A percentile compares a stretch with the other conserved stretches of the same genome.
These are phyloP conservation scores for Hansenula lynferdii DNA, from an alignment of 1,139 yeast genomes.

Conservation along the genomic window DNA sequence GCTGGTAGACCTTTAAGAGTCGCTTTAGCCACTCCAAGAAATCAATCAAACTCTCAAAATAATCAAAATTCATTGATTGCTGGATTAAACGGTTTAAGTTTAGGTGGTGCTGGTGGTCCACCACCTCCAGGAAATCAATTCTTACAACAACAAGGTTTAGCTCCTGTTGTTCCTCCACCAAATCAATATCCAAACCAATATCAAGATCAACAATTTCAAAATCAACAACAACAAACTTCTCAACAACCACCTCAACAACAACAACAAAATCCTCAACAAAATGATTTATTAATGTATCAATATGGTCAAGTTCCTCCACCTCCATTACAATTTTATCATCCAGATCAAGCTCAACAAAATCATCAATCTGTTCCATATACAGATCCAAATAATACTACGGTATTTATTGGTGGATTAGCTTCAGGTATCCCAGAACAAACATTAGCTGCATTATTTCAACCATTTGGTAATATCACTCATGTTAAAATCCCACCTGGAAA, in stretches of 20 bases:
- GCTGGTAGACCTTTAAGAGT: constrained; percentile 74
- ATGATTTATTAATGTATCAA: constrained; percentile 15
- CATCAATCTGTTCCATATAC: constrained; percentile 29
- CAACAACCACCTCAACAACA: background rate
- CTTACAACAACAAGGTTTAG: constrained; percentile 2
- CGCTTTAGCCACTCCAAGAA: constrained; percentile 62
- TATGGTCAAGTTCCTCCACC: constrained; percentile 19
- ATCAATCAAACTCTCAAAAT: constrained; percentile 8
- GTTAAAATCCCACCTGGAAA: constrained; percentile 68
- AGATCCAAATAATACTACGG: constrained; percentile 68
- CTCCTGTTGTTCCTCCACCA: background rate
- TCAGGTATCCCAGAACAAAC: constrained; percentile 55
- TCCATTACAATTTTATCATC: constrained; percentile 12
- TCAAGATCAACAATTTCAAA: constrained; percentile 8
- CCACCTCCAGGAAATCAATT: constrained; percentile 4
- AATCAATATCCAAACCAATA: constrained; percentile 6
- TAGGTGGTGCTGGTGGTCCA: constrained; percentile 4
- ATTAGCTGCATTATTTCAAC: constrained; percentile 52
- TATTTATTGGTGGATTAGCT: constrained; percentile 68
- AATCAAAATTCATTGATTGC: constrained; percentile 7
- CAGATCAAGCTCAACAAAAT: constrained; percentile 7
- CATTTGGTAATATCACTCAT: constrained; percentile 62
- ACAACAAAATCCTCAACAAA: constrained; percentile 7
- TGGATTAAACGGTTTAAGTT: constrained; percentile 1
- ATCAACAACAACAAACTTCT: constrained; percentile 2